Conservation (phyloP, 176 grass and related monocot species). For the Elymus sibiricus region DNA sequence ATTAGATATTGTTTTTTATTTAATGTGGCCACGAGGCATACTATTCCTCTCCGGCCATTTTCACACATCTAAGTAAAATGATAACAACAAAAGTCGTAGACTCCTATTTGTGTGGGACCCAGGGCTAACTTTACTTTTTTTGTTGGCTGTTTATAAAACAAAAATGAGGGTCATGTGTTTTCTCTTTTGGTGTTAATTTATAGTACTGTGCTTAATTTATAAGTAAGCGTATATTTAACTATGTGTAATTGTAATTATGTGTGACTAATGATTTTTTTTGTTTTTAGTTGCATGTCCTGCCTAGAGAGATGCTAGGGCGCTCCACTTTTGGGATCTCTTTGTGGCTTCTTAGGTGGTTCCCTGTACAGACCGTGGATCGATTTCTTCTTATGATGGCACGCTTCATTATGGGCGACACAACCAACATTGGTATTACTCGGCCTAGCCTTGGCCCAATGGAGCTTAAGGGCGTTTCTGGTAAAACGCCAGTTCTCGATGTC, state of each 20-base stretch:
- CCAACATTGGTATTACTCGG: constrained; percentile 47
- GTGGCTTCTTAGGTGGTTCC: constrained; percentile 54
- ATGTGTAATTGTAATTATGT: constrained; percentile 17
- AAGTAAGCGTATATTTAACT: background rate
- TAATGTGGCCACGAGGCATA: too few relatives aligned
- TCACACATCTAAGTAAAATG: background rate
- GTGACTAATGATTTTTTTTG: background rate
- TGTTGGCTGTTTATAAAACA: constrained; percentile 8
- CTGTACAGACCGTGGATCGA: constrained; percentile 46
- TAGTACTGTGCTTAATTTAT: background rate
- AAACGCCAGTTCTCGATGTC: constrained; percentile 84
- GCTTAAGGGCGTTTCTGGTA: constrained; percentile 58
- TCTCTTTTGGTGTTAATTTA: constrained; percentile 22
- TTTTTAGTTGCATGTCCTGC: constrained; percentile 80
- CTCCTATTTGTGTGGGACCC: background rate
- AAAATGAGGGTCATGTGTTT: constrained; percentile 12
- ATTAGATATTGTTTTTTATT: too few relatives aligned
- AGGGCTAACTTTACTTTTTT: background rate
- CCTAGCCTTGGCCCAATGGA: constrained; percentile 71
- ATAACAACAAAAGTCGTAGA: background rate
- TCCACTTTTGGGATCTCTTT: constrained; percentile 77
- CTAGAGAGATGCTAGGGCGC: constrained; percentile 63
- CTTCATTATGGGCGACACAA: constrained; percentile 58
- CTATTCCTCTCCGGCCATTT: too few relatives aligned
- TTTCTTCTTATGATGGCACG: constrained; percentile 47